Conservation (phyloP, 768 basidiomycete genomes). For the Rhizopogon vulgaris region DNA sequence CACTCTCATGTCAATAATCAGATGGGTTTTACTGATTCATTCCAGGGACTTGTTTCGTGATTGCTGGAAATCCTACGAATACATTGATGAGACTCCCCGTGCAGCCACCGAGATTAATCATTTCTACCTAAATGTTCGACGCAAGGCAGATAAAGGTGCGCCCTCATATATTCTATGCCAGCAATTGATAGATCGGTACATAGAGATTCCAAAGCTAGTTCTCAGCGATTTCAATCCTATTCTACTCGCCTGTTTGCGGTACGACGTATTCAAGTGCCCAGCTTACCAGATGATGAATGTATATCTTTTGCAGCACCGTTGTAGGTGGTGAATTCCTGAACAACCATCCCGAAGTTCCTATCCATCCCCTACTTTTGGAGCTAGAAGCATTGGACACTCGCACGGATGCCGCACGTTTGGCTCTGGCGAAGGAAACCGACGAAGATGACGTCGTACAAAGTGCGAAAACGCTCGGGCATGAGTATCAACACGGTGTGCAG, state of each 20-base stretch:
- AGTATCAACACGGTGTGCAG: background rate
- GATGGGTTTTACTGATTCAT: slow-evolving; percentile 1
- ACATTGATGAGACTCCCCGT: background rate
- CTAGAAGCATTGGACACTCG: background rate
- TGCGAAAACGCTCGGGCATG: background rate
- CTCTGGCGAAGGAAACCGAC: background rate
- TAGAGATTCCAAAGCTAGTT: background rate
- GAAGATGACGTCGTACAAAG: background rate
- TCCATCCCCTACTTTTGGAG: background rate
- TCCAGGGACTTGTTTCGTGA: background rate
- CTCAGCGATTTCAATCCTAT: background rate
- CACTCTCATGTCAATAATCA: background rate
- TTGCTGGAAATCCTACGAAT: background rate
- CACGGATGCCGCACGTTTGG: background rate
- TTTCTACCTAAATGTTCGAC: background rate
- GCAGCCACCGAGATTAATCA: background rate
- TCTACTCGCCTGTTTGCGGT: background rate
- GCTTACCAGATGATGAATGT: background rate
- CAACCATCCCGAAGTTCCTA: background rate
- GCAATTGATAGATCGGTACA: background rate
- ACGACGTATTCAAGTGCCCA: background rate
- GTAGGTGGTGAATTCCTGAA: background rate
- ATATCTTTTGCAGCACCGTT: background rate
- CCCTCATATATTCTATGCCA: background rate
- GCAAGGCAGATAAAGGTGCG: background rate